These are phyloP conservation scores for Datisca glomerata DNA, from an alignment of 306 rosid genomes.

Conservation along the genomic window DNA sequence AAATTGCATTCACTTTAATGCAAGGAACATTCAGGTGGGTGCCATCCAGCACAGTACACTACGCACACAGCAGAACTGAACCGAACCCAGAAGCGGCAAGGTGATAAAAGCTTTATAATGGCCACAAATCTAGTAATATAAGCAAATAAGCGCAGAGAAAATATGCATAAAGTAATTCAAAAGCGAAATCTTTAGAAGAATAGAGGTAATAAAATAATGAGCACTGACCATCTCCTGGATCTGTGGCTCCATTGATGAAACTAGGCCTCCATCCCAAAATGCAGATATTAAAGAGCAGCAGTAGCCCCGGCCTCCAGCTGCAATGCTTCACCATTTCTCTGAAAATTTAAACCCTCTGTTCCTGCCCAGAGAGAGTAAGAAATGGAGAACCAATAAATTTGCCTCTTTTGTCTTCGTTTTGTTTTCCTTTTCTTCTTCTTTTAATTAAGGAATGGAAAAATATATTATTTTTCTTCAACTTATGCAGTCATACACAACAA, in stretches of 20 bases:
- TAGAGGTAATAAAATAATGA: constrained; percentile 12
- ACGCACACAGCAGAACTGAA: not conserved
- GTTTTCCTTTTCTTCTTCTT: not conserved
- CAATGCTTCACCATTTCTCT: constrained; percentile 33
- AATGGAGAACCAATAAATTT: constrained; percentile 3
- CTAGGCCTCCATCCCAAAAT: constrained; percentile 34
- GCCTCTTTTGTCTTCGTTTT: not conserved
- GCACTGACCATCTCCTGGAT: constrained; percentile 67
- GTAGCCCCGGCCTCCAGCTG: constrained; percentile 26
- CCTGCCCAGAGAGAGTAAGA: not conserved
- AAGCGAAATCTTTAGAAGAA: not conserved
- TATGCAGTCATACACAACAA: not conserved
- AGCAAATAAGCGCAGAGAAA: constrained; percentile 8
- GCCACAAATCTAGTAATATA: not conserved
- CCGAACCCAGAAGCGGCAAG: not conserved
- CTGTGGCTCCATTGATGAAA: constrained; percentile 60
- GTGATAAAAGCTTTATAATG: not conserved
- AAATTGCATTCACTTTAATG: too few species aligned
- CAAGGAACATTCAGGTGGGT: too few species aligned
- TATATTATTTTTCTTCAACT: too few species aligned
- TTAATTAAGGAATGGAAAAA: not conserved
- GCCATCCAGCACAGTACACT: too few species aligned
- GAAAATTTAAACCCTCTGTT: not conserved
- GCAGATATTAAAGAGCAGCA: constrained; percentile 44
- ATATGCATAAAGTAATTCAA: constrained; percentile 3